These are phyloP conservation scores for Blastomyces emzantsi DNA, from an alignment of 2,329 filamentous ascomycete genomes.

Conservation along the genomic window DNA sequence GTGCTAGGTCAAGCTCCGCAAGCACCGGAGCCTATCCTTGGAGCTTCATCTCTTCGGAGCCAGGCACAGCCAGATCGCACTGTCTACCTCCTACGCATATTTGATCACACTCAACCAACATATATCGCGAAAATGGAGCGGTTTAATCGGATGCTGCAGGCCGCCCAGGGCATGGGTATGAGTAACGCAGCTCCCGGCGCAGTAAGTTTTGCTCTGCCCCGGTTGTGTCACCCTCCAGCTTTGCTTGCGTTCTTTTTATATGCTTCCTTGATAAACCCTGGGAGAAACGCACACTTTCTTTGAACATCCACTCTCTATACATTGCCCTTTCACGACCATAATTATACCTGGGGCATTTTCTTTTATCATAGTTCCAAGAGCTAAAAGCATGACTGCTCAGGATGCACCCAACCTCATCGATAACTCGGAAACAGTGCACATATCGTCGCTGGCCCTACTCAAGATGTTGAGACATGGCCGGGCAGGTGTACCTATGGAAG, in stretches of 20 bases:
- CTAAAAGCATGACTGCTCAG: conserved; percentile 37
- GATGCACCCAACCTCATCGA: conserved; percentile 90
- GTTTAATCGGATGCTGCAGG: conserved; percentile 77
- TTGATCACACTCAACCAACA: not conserved
- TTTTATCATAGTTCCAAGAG: not conserved
- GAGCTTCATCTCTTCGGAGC: not conserved
- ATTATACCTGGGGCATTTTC: not conserved
- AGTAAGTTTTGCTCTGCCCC: conserved; percentile 24
- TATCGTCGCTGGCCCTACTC: conserved; percentile 89
- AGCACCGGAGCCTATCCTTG: not conserved
- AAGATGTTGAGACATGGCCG: conserved; percentile 99
- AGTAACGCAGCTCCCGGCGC: conserved; percentile 30
- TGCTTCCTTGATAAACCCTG: not conserved
- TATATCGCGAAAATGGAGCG: conserved; percentile 62
- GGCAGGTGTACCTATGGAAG: conserved; percentile 98
- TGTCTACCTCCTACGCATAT: not conserved
- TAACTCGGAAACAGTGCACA: conserved; percentile 99
- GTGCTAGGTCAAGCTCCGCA: conserved; percentile 1
- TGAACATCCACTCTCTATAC: not conserved
- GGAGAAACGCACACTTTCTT: not conserved
- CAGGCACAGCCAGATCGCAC: not conserved
- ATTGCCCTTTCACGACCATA: not conserved
- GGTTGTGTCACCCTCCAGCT: not conserved
- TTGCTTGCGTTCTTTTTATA: not conserved
- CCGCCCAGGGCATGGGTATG: conserved; percentile 54